These are phyloP conservation scores for Usnea hakonensis DNA, from an alignment of 495 filamentous ascomycete genomes.

Conservation along the genomic window DNA sequence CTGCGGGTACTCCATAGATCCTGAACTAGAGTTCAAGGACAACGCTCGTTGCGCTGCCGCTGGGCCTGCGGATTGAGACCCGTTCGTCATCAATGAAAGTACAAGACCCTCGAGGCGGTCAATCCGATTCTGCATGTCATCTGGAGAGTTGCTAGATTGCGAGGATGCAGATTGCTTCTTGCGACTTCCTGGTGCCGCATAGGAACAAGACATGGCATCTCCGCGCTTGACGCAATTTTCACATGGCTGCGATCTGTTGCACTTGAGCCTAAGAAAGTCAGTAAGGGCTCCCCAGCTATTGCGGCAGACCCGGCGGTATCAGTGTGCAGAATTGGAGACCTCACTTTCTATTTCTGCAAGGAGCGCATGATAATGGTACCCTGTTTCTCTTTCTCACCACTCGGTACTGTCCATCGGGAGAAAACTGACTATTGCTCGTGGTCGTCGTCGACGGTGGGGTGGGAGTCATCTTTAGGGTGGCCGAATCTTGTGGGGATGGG, in stretches of 20 bases:
- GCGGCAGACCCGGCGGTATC: slow-evolving; percentile 14
- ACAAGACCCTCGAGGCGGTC: slow-evolving; percentile 93
- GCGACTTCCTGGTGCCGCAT: slow-evolving; percentile 69
- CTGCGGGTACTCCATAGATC: slow-evolving; percentile 36
- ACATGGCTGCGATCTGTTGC: slow-evolving; percentile 85
- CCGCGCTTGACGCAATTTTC: slow-evolving; percentile 91
- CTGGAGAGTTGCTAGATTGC: slow-evolving; percentile 54
- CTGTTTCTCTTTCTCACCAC: slow-evolving; percentile 91
- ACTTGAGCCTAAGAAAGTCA: slow-evolving; percentile 61
- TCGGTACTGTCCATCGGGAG: slow-evolving; percentile 79
- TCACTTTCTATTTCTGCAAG: slow-evolving; percentile 92
- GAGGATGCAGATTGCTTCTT: slow-evolving; percentile 65
- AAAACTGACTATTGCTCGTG: slow-evolving; percentile 64
- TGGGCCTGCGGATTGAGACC: slow-evolving; percentile 55
- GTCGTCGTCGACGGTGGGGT: slow-evolving; percentile 85
- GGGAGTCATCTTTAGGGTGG: slow-evolving; percentile 57
- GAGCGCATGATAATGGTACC: slow-evolving; percentile 88
- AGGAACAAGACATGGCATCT: slow-evolving; percentile 78
- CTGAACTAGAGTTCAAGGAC: slow-evolving; percentile 51
- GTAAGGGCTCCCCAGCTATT: slow-evolving; percentile 16
- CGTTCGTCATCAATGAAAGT: slow-evolving; percentile 91
- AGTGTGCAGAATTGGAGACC: slow-evolving; percentile 30
- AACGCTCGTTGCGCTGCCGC: slow-evolving; percentile 57
- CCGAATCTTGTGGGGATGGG: slow-evolving; percentile 9
- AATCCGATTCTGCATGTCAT: slow-evolving; percentile 99